phyloP scores from a whole-genome alignment of 305 asterid species.

The Rubia occidens region DNA sequence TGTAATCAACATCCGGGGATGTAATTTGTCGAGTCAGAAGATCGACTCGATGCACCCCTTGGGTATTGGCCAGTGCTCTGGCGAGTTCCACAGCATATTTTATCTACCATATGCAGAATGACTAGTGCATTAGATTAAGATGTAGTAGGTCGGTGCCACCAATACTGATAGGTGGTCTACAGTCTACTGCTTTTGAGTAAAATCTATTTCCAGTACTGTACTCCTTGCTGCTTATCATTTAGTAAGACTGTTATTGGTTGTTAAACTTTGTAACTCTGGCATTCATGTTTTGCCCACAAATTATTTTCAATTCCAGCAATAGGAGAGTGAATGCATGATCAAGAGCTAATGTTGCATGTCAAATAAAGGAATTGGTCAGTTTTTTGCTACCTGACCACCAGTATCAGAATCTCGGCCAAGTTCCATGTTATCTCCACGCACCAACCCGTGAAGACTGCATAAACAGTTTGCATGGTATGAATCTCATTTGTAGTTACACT shows the following conservation, averaged over 20 bases:
- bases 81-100: slow-evolving; percentile 62
- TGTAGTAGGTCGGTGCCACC: background rate
- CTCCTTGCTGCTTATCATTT: background rate
- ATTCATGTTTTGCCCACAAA: no score
- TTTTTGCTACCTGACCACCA: slow-evolving; percentile 53
- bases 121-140: background rate
- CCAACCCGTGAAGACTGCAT: slow-evolving; percentile 61
- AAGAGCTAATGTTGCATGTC: background rate
- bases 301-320: background rate
- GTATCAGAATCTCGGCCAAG: slow-evolving; percentile 76
- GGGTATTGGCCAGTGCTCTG: slow-evolving; percentile 44
- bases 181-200: background rate
- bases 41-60: slow-evolving; percentile 52
- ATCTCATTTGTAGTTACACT: slow-evolving; percentile 7
- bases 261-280: background rate
- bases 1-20: slow-evolving; percentile 43
- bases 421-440: slow-evolving; percentile 77
- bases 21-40: slow-evolving; percentile 55
- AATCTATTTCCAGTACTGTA: background rate
- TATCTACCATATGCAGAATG: slow-evolving; percentile 29
- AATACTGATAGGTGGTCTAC: background rate
- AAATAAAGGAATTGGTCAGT: slow-evolving; percentile 13
- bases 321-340: background rate
- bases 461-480: slow-evolving; percentile 19
- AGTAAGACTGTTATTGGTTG: background rate